These are phyloP conservation scores for Camellia oleifera DNA, from an alignment of 179 eudicot species.

Conservation along the genomic window DNA sequence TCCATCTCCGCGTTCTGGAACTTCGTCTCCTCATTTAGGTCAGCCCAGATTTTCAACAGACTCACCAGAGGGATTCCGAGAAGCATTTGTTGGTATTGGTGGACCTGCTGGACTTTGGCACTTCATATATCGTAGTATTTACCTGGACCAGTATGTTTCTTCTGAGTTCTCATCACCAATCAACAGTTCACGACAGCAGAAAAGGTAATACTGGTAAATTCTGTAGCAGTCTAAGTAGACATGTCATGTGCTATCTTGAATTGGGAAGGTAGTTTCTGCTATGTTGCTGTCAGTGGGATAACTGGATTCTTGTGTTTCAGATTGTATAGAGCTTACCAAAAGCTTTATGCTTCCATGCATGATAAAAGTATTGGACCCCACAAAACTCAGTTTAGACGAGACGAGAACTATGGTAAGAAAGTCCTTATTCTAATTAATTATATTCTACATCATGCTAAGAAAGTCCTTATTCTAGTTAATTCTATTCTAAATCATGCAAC, in stretches of 20 bases:
- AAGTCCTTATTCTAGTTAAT: not conserved
- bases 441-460: slow-evolving; percentile 40
- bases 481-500: too few species aligned
- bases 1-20: slow-evolving; percentile 60
- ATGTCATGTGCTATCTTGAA: not conserved
- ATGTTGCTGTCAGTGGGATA: not conserved
- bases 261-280: slow-evolving; percentile 1
- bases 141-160: slow-evolving; percentile 85
- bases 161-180: slow-evolving; percentile 93
- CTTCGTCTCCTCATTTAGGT: slow-evolving; percentile 67
- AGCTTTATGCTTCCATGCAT: slow-evolving; percentile 86
- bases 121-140: slow-evolving; percentile 84
- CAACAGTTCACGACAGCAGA: slow-evolving; percentile 67
- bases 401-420: slow-evolving; percentile 75
- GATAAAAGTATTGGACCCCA: slow-evolving; percentile 77
- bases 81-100: slow-evolving; percentile 55
- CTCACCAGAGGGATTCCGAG: slow-evolving; percentile 48
- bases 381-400: slow-evolving; percentile 96
- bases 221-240: not conserved
- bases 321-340: slow-evolving; percentile 89
- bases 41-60: slow-evolving; percentile 41
- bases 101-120: slow-evolving; percentile 98
- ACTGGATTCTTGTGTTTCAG: slow-evolving; percentile 35
- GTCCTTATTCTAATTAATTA: not conserved
- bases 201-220: slow-evolving; percentile 45